phyloP scores from a whole-genome alignment of 1,139 yeast species.

The Blastobotrys arbuscula region DNA sequence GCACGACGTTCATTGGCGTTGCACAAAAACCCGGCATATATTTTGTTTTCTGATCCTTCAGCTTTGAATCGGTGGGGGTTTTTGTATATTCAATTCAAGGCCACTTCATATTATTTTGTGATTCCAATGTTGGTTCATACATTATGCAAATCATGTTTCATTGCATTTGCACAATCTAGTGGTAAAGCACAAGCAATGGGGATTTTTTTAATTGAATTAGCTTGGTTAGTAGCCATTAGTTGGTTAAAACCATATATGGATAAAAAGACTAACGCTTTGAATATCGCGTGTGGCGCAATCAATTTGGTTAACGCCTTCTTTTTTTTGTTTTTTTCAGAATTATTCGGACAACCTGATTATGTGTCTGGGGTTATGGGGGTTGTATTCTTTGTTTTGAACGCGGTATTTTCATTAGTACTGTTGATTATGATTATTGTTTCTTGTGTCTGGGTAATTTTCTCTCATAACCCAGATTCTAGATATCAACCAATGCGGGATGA shows the following conservation, averaged over 20 bases:
- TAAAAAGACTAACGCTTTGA: conserved; percentile 86
- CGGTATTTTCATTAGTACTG: conserved; percentile 77
- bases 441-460: conserved; percentile 74
- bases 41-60: conserved; percentile 76
- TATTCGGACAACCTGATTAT: conserved; percentile 77
- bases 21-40: conserved; percentile 88
- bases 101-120: conserved; percentile 81
- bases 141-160: conserved; percentile 70
- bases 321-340: conserved; percentile 80
- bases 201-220: conserved; percentile 67
- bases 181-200: conserved; percentile 81
- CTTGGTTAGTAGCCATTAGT: conserved; percentile 59
- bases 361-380: conserved; percentile 91
- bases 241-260: conserved; percentile 87
- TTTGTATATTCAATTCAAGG: conserved; percentile 84
- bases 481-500: conserved; percentile 98
- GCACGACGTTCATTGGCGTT: conserved; percentile 68
- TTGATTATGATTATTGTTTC: conserved; percentile 81
- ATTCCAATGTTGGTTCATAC: conserved; percentile 58
- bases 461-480: conserved; percentile 91
- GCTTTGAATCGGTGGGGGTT: conserved; percentile 88
- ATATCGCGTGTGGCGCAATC: conserved; percentile 76
- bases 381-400: conserved; percentile 85
- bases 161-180: conserved; percentile 73
- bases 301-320: conserved; percentile 52